phyloP scores from a whole-genome alignment of 2,329 filamentous ascomycete genomes.

The Ilyonectria robusta region DNA sequence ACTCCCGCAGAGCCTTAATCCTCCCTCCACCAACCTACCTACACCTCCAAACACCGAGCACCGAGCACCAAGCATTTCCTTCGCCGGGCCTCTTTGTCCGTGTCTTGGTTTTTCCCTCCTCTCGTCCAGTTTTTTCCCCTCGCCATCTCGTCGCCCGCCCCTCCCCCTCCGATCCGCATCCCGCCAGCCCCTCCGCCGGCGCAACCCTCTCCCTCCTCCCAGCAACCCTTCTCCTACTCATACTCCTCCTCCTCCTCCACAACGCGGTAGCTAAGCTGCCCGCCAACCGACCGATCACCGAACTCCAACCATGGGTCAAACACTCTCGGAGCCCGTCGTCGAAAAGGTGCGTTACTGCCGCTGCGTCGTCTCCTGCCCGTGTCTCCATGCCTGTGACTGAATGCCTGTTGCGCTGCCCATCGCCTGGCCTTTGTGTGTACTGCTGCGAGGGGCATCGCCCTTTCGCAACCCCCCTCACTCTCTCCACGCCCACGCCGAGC shows the following conservation, averaged over 20 bases:
- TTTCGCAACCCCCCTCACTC: conserved; percentile 40
- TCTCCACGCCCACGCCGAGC: conserved; percentile 19
- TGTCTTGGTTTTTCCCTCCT: conserved; percentile 25
- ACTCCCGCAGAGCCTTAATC: conserved; percentile 29
- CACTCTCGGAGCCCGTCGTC: conserved; percentile 97
- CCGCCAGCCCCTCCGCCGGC: conserved; percentile 28
- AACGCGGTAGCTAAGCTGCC: conserved; percentile 46
- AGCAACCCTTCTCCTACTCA: conserved; percentile 30
- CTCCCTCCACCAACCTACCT: conserved; percentile 18
- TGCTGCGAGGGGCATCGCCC: conserved; percentile 42
- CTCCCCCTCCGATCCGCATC: conserved; percentile 30
- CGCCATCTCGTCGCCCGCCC: conserved; percentile 23
- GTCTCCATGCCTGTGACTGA: conserved; percentile 13
- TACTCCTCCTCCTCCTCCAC: conserved; percentile 32
- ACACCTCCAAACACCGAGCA: conserved; percentile 2
- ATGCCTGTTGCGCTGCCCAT: conserved; percentile 13
- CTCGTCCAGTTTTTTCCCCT: conserved; percentile 4
- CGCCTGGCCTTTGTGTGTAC: conserved; percentile 17
- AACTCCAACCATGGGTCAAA: conserved; percentile 87
- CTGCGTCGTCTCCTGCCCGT: conserved; percentile 9
- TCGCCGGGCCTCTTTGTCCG: conserved; percentile 38
- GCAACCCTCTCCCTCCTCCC: conserved; percentile 29
- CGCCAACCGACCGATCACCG: conserved; percentile 42
- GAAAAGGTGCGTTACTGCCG: conserved; percentile 82
- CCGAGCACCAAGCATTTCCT: conserved; percentile 17